These are phyloP conservation scores for Crassisporium funariophilum DNA, from an alignment of 768 basidiomycete genomes.

Conservation along the genomic window DNA sequence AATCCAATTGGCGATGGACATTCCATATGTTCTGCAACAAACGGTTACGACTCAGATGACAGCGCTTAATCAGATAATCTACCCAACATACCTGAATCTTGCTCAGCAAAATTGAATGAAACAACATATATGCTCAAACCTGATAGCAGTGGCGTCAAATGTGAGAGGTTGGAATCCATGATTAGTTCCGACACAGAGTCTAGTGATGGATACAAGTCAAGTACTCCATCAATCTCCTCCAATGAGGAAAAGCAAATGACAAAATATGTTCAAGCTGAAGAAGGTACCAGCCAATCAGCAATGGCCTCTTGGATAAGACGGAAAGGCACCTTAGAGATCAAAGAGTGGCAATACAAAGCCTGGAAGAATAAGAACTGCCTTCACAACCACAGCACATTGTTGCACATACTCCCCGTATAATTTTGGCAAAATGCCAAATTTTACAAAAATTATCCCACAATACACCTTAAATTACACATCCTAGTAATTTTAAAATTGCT, in stretches of 20 bases:
- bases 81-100: not conserved
- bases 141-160: not conserved
- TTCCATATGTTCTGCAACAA: not conserved
- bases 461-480: no score
- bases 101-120: no score
- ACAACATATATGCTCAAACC: not conserved
- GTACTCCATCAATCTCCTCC: not conserved
- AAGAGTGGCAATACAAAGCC: not conserved
- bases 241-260: not conserved
- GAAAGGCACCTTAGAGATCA: constrained; percentile 5
- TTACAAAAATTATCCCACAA: no score
- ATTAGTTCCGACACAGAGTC: not conserved
- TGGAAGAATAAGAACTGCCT: constrained; percentile 13
- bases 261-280: constrained; percentile 5
- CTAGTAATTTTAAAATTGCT: no score
- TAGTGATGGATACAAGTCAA: not conserved
- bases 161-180: not conserved
- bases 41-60: not conserved
- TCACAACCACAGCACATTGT: no score
- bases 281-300: constrained; percentile 17
- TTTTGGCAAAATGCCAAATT: no score
- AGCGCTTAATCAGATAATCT: not conserved
- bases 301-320: constrained; percentile 3
- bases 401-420: no score
- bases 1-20: not conserved